Percentiles rank a stretch among this genome's conserved stretches.
phyloP scores from a whole-genome alignment of 805 yeast species.

The Wickerhamomyces rabaulensis region DNA sequence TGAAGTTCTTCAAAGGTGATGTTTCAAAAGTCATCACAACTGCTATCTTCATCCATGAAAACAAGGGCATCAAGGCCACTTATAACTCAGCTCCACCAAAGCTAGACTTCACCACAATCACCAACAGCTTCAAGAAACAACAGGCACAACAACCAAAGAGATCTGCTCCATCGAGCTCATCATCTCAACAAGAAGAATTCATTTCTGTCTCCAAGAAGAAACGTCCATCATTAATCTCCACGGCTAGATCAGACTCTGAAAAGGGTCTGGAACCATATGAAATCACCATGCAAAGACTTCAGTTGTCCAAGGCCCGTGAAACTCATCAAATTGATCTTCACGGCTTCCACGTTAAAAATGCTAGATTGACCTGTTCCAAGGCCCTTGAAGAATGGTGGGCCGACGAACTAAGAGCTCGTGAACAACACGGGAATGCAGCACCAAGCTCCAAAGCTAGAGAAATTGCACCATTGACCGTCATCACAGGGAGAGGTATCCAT shows the following conservation, averaged over 20 bases:
- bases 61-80: slow-evolving; percentile 25
- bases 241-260: background rate
- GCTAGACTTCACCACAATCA: slow-evolving; percentile 4
- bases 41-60: slow-evolving; percentile 30
- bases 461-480: slow-evolving; percentile 39
- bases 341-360: slow-evolving; percentile 42
- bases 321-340: slow-evolving; percentile 49
- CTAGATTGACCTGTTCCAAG: slow-evolving; percentile 31
- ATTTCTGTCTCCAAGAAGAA: background rate
- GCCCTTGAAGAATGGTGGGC: slow-evolving; percentile 59
- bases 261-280: slow-evolving; percentile 6
- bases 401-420: slow-evolving; percentile 43
- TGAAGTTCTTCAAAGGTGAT: slow-evolving; percentile 42
- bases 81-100: slow-evolving; percentile 8
- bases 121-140: background rate
- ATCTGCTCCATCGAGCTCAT: background rate
- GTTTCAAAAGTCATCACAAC: slow-evolving; percentile 31
- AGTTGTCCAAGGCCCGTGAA: slow-evolving; percentile 13
- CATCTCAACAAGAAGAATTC: background rate
- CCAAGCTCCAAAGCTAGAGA: slow-evolving; percentile 33
- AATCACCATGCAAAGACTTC: slow-evolving; percentile 10
- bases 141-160: slow-evolving; percentile 1
- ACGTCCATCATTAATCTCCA: background rate
- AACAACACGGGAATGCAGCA: slow-evolving; percentile 31
- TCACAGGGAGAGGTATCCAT: slow-evolving; percentile 73